Base-by-base conservation (phyloP, 371 early-diverging fungal species). In the Rhizopus delemar region DNA sequence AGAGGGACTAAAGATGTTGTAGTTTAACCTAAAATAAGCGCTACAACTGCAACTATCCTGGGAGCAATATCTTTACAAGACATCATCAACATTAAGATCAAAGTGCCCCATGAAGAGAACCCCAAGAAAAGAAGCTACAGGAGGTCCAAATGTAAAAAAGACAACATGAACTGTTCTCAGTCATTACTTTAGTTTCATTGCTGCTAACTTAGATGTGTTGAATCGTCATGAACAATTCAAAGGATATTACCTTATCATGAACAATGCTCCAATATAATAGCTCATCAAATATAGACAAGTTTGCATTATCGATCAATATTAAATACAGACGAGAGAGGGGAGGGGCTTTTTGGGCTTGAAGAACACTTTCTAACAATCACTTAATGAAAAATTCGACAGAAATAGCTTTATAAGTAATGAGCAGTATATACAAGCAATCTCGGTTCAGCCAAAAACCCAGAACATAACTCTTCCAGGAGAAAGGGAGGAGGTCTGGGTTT, bases 171-270 rank as follows among this genome's bases (percentile, higher is more conserved):
- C 57, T 39, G 41, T 36, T 35, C 46, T 46, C 13, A 39, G 31
- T 48, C 57, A 57, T 57, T 57, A 49, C 31, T 50, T 57, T 22
- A 56, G 55, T 32, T 58, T 58, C 34, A 29, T 66, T 31, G 11
- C 39, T 11, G 46, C 41, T 48, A 56, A 43, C 49, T 43, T 60
- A 50, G 58, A 61, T 34, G 66, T 61, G 0, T 8, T 61, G 50
- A 58, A 66, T 33, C 48, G 41, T 36, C 62, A 62, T 39, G 38
- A 62, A 6, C 16, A 38, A 16, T 52, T 54, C 22, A 53, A 58
- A 31, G 64, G 46, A n/a, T 16, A 58, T 43, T 46, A 58, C 56
- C 34, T 57, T 28, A 56, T 65, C 5, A 62, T 69, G 60, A 62
- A 62, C 53, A 41, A 62, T 51, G 63, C 45, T 11, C 53, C 57